phyloP scores from a whole-genome alignment of 371 early-diverging fungal species.

The Smittium mucronatum region DNA sequence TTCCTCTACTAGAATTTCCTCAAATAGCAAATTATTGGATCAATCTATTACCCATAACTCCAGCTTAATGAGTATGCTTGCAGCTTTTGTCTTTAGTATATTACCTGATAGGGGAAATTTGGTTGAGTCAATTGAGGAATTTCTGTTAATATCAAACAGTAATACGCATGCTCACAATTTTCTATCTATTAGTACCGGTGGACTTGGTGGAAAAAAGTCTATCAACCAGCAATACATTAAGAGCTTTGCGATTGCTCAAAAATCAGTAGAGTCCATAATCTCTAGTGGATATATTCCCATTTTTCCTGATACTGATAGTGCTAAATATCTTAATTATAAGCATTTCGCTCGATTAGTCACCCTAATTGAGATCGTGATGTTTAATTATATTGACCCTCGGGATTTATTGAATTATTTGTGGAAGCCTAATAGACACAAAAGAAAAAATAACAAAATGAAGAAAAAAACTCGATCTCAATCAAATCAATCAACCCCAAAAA shows the following conservation, averaged over 20 bases:
- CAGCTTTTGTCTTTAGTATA: neutral
- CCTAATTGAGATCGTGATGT: neutral
- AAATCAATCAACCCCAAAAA: neutral
- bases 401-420: conserved; percentile 9
- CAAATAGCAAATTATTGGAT: neutral
- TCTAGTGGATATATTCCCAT: neutral
- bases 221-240: neutral
- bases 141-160: too few relatives aligned
- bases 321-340: neutral
- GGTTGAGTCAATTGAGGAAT: neutral
- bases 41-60: neutral
- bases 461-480: neutral
- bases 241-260: neutral
- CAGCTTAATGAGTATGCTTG: neutral
- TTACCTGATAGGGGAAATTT: neutral
- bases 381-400: conserved; percentile 3
- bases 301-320: neutral
- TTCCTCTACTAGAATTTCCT: neutral
- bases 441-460: neutral
- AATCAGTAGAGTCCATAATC: neutral
- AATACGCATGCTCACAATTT: neutral
- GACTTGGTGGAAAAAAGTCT: neutral
- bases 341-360: neutral
- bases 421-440: neutral
- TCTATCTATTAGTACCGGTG: neutral